Percentiles rank a stretch among this genome's conserved stretches.
Conservation (phyloP, 2,329 filamentous ascomycete genomes). For the Elsinoe arachidis region DNA sequence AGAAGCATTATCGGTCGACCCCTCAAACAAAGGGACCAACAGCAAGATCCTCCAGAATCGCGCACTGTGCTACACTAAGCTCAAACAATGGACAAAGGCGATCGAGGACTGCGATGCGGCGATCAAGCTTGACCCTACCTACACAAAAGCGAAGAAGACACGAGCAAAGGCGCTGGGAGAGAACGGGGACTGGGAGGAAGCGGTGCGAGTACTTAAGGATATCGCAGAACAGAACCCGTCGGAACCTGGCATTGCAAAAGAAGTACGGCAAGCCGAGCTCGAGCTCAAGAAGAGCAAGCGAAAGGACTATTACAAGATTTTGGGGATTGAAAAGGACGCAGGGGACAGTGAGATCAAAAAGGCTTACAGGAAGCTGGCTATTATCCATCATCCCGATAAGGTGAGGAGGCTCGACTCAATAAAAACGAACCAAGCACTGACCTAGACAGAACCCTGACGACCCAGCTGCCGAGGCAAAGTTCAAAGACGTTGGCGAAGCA, state of each 20-base stretch:
- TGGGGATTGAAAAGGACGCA: slow-evolving; percentile 78
- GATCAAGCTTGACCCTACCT: slow-evolving; percentile 70
- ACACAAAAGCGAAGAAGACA: slow-evolving; percentile 86
- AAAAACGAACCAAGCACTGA: not conserved
- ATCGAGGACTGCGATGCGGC: slow-evolving; percentile 81
- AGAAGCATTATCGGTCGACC: slow-evolving; percentile 74
- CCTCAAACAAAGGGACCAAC: slow-evolving; percentile 82
- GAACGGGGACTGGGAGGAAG: slow-evolving; percentile 85
- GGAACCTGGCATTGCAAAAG: slow-evolving; percentile 71
- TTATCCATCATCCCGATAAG: slow-evolving; percentile 93
- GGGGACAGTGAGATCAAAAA: slow-evolving; percentile 84
- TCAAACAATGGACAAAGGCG: slow-evolving; percentile 75
- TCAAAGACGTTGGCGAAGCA: slow-evolving; percentile 96
- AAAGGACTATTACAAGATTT: slow-evolving; percentile 98
- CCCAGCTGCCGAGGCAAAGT: slow-evolving; percentile 72
- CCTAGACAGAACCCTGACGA: slow-evolving; percentile 66
- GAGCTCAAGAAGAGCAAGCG: slow-evolving; percentile 96
- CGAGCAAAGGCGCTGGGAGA: slow-evolving; percentile 83
- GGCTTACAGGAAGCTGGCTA: slow-evolving; percentile 90
- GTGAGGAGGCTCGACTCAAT: not conserved
- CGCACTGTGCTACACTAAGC: slow-evolving; percentile 71
- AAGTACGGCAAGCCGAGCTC: slow-evolving; percentile 81
- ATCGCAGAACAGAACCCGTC: slow-evolving; percentile 75
- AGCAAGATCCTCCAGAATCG: slow-evolving; percentile 92
- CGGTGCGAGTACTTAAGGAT: slow-evolving; percentile 78